Base-by-base conservation (phyloP, 192 early-diverging fungal genomes). In the Coemansia sp. region DNA sequence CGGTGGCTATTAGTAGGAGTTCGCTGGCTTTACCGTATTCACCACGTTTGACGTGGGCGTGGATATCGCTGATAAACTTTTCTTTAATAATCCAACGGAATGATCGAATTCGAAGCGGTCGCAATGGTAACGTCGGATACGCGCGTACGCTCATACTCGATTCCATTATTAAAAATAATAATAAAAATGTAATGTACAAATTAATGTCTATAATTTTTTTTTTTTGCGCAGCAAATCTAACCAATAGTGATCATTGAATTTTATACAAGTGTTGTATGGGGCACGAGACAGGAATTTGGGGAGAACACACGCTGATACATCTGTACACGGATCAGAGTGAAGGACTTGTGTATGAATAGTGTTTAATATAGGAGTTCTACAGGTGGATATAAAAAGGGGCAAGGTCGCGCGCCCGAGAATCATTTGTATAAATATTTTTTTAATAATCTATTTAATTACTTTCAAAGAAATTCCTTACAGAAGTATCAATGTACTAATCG, bases 21-120 rank as follows among this genome's bases (percentile, higher is more conserved):
- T 68, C 72, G 67, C 80, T 78, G 33, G 72, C 75, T 24, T 71
- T 78, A 3, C 80, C 75, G 40, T 83, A 83, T 31, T 83, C 80
- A 1, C 67, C 43, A 24, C 50, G 72, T 39, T 69, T 55, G 47
- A 83, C 73, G 41, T 69, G 74, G 11, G 65, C 63, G 58, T 74
- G 58, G 16, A 78, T 72, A 29, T 78, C 75, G 58, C 38, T 16
- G n/a, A 74, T 36, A 2, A 74, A 34, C 40, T 80, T 74, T 10
- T 74, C 66, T 36, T 66, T 62, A 15, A 80, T 44, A 4, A 58
- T 55, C 52, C 52, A 55, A 3, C 52, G 52, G 5, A 55, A 55
- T 16, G 52, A 55, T 13, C 27, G 22, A 1, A 31, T 11, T 9
- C 52, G 52, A 13, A 55, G 52, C 5, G 52, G 52, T 7, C 11